Percentiles rank a stretch among this genome's conserved stretches.
phyloP scores from a whole-genome alignment of 768 basidiomycete species.

The Rhizopogon vinicolor region DNA sequence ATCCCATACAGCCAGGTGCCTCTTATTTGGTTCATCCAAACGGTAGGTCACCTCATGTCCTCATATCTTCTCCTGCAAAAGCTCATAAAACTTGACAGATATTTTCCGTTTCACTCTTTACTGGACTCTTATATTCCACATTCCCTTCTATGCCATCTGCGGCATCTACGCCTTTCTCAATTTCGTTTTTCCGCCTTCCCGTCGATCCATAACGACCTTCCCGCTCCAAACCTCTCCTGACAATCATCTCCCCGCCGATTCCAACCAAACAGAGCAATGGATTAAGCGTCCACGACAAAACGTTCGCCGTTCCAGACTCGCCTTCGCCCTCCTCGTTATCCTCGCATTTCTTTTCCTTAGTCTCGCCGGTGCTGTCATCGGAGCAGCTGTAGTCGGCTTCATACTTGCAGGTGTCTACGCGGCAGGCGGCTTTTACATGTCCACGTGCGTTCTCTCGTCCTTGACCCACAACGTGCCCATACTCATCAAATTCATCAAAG shows the following conservation, averaged over 20 bases:
- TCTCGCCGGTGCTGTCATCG: constrained; percentile 33
- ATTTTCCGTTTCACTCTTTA: constrained; percentile 43
- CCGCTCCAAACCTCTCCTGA: background rate
- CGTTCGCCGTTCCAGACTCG: constrained; percentile 30
- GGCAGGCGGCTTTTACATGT: constrained; percentile 34
- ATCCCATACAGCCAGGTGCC: constrained; percentile 28
- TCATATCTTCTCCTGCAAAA: background rate
- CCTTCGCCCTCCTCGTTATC: constrained; percentile 37
- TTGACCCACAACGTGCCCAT: background rate
- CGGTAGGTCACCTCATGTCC: constrained; percentile 15
- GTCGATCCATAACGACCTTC: constrained; percentile 4
- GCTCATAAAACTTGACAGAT: constrained; percentile 18
- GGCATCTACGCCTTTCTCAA: constrained; percentile 40
- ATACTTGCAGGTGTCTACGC: constrained; percentile 35
- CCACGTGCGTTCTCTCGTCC: constrained; percentile 29
- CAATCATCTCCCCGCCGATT: background rate
- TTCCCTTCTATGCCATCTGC: constrained; percentile 35
- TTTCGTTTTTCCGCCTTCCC: constrained; percentile 32
- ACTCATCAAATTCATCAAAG: constrained; percentile 12
- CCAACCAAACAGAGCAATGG: constrained; percentile 7
- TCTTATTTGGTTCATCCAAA: constrained; percentile 30
- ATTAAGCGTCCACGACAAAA: constrained; percentile 22
- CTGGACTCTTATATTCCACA: constrained; percentile 43
- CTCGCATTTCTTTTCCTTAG: constrained; percentile 29
- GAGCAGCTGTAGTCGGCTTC: constrained; percentile 35